Base-by-base conservation (phyloP, 2,329 filamentous ascomycete species). In the Gaeumannomyces sp. region DNA sequence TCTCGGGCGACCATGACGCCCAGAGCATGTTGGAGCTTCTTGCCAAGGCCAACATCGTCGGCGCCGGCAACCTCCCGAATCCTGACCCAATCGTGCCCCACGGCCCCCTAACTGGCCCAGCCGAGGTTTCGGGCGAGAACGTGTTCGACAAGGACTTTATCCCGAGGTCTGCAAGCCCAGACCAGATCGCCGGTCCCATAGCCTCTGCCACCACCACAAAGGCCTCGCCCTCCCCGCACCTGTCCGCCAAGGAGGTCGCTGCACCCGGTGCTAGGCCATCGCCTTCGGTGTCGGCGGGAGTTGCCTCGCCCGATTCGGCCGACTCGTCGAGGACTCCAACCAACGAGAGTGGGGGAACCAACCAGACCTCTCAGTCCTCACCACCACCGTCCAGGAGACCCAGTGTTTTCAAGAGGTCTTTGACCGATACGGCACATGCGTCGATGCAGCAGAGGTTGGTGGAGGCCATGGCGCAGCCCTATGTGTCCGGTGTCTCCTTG, bases 21-120 rank as follows among this genome's bases (percentile, higher is more conserved):
- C 92, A 97, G 76, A 89, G 89, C 72, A 93, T 97, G 90, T 85
- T 97, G 76, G 93, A 98, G 72, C 80, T 97, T 65, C 80, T 97
- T 67, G 89, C 91, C 59, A 88, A 89, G 71, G 91, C 93, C 60
- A 91, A 94, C 69, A 78, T 97, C 29, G 86, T 94, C 64, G 89
- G 87, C 25, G 83, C 87, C 53, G 87, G 88, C 64, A 88, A 87
- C 67, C 75, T 88, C 38, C 83, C 82, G 33, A 78, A 80, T 66
- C 73, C 77, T 16, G 81, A 83, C 63, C 72, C 77, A 60, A 72
- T 73, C 69, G 76, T 74, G 70, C 70, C 73, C 8, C 71, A 68
- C 73, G 91, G 89, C 4, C 91, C 94, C 50, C 75, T 96, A 62
- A 97, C 89, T 1, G 93, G 93, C 7, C 93, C 94, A 29, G 87